Percentiles rank a stretch among this genome's conserved stretches.
phyloP scores from a whole-genome alignment of 139 green algal species.

The Gonium pectorale region DNA sequence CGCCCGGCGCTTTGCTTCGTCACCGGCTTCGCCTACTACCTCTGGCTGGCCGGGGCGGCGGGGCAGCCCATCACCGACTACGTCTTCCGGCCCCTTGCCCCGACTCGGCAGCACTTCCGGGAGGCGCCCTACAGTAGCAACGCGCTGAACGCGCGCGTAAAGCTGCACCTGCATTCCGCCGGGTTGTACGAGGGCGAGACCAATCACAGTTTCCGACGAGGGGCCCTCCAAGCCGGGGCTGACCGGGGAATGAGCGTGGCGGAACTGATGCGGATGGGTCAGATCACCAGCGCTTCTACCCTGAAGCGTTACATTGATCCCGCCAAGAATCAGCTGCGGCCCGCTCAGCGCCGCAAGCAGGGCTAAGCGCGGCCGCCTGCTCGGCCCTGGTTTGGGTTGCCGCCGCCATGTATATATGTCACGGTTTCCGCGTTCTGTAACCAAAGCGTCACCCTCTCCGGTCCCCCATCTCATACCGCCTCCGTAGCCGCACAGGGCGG shows the following conservation, averaged over 20 bases:
- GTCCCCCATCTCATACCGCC: no score
- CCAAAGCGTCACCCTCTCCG: no score
- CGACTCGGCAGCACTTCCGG: neutral
- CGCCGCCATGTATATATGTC: no score
- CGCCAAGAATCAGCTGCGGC: no score
- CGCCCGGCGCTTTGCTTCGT: neutral
- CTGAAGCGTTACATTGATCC: neutral
- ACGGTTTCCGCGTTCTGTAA: no score
- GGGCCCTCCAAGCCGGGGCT: neutral
- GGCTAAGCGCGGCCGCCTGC: no score
- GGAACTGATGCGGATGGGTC: neutral
- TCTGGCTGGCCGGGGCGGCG: neutral
- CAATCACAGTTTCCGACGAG: constrained; percentile 9
- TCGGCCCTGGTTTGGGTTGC: no score
- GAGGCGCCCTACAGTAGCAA: neutral
- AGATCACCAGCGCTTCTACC: neutral
- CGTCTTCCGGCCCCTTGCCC: neutral
- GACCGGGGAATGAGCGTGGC: neutral
- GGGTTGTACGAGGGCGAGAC: neutral
- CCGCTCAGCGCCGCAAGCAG: no score
- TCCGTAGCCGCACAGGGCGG: no score
- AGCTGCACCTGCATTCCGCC: neutral
- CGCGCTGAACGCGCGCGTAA: neutral
- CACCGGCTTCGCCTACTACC: neutral
- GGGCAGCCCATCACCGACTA: neutral